Evolutionary conservation across 2,329 filamentous ascomycete genomes (phyloP).

Genomic region (Xylaria sp.): DNA sequence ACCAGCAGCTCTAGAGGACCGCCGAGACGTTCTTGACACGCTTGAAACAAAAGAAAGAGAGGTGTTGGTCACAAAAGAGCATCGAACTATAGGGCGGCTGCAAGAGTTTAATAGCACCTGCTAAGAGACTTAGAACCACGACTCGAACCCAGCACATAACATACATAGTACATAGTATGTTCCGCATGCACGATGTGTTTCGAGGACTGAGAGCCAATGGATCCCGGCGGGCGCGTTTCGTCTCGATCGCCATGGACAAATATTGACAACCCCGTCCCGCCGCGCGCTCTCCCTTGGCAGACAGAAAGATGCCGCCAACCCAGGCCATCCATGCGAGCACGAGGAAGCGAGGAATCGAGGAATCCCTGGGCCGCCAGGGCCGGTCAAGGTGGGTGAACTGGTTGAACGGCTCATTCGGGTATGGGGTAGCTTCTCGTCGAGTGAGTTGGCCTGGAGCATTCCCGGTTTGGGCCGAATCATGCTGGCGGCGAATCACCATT

Average conservation of each 20-base stretch:
- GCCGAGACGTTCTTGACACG: slow-evolving; percentile 36
- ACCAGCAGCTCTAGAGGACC: slow-evolving; percentile 39
- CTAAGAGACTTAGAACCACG: slow-evolving; percentile 24
- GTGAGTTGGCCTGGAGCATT: slow-evolving; percentile 31
- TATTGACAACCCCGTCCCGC: slow-evolving; percentile 24
- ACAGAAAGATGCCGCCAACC: slow-evolving; percentile 12
- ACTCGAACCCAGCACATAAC: slow-evolving; percentile 15
- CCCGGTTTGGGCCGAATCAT: slow-evolving; percentile 24
- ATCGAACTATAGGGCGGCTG: slow-evolving; percentile 26
- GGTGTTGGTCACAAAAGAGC: slow-evolving; percentile 23
- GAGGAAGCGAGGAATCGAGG: slow-evolving; percentile 30
- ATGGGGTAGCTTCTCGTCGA: slow-evolving; percentile 25
- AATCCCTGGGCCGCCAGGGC: no score
- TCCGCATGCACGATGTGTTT: slow-evolving; percentile 44
- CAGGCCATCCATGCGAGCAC: slow-evolving; percentile 26
- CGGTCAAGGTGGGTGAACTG: slow-evolving; percentile 27
- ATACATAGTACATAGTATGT: no score
- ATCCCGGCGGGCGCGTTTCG: slow-evolving; percentile 38
- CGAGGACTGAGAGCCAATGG: slow-evolving; percentile 42
- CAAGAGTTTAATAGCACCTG: slow-evolving; percentile 33
- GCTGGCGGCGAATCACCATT: slow-evolving; percentile 42
- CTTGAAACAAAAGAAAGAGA: slow-evolving; percentile 36
- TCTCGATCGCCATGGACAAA: slow-evolving; percentile 43
- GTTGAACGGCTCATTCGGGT: slow-evolving; percentile 16
- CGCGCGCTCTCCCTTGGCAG: slow-evolving; percentile 31